Conservation (phyloP, 2,329 filamentous ascomycete species). For the Leptosphaerulina australis region DNA sequence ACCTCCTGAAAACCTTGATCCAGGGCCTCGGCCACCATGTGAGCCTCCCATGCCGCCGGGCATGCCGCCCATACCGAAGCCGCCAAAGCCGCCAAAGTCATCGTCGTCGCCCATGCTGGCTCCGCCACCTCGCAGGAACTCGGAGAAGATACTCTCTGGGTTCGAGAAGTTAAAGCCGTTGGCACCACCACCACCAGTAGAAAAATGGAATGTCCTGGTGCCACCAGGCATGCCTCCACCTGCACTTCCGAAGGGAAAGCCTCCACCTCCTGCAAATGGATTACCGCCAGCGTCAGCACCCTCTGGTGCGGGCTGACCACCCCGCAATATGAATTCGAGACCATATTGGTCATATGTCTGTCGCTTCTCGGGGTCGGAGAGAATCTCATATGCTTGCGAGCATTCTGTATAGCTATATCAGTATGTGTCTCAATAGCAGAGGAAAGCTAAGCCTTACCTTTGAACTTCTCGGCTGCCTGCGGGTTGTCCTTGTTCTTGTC, state of each 20-base stretch:
- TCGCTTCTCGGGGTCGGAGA: constrained; percentile 95
- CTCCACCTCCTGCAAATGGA: constrained; percentile 56
- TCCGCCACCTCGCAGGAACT: constrained; percentile 73
- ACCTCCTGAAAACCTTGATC: constrained; percentile 46
- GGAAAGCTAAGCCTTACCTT: constrained; percentile 57
- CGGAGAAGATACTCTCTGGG: constrained; percentile 81
- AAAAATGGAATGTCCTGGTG: constrained; percentile 69
- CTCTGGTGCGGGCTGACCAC: constrained; percentile 70
- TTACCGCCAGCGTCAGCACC: constrained; percentile 45
- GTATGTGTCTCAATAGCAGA: constrained; percentile 2
- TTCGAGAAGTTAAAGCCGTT: constrained; percentile 82
- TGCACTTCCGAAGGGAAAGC: constrained; percentile 62
- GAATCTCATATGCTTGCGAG: constrained; percentile 96
- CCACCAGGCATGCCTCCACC: constrained; percentile 61
- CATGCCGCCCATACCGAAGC: constrained; percentile 48
- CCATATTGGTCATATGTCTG: constrained; percentile 95
- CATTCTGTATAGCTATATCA: constrained; percentile 64
- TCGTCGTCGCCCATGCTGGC: constrained; percentile 61
- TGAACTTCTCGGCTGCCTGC: constrained; percentile 88
- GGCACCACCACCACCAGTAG: constrained; percentile 59
- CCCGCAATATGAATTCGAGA: constrained; percentile 87
- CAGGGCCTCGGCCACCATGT: constrained; percentile 40
- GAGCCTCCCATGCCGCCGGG: constrained; percentile 40
- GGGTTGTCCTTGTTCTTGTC: constrained; percentile 98
- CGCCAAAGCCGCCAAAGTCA: constrained; percentile 54